Conservation (phyloP, 169 alveolate species). For the Eimeria maxima region DNA sequence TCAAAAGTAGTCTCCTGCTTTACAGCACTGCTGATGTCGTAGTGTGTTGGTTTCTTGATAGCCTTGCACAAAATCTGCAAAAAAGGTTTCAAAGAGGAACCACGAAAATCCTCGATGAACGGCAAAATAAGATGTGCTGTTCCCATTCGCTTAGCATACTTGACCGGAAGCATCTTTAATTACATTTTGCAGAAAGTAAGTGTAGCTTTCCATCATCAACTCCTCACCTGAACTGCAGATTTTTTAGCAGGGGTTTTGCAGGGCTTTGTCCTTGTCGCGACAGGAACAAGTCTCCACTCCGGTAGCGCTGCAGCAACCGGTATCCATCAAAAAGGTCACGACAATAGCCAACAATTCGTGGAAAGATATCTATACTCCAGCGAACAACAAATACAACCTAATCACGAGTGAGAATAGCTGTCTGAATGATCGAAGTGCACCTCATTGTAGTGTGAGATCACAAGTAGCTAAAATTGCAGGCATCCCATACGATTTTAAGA, state of each 20-base stretch:
- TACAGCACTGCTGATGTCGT: slow-evolving; percentile 65
- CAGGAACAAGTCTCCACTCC: slow-evolving; percentile 74
- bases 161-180: neutral
- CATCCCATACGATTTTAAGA: neutral
- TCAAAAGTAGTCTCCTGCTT: slow-evolving; percentile 73
- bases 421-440: neutral
- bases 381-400: neutral
- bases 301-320: slow-evolving; percentile 53
- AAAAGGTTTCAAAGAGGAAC: neutral
- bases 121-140: too few relatives aligned
- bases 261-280: slow-evolving; percentile 73
- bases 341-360: neutral
- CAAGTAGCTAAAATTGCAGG: neutral
- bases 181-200: too few relatives aligned
- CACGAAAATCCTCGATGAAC: neutral
- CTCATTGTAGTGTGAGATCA: neutral
- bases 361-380: neutral
- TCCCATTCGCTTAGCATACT: neutral
- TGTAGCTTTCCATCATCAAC: neutral
- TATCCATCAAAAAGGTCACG: neutral
- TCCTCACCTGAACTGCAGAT: slow-evolving; percentile 64
- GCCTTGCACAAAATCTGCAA: slow-evolving; percentile 74
- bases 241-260: slow-evolving; percentile 72
- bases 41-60: slow-evolving; percentile 60
- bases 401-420: neutral